A percentile compares a stretch with the other conserved stretches of the same genome.
These are phyloP conservation scores for Lactuca saligna DNA, from an alignment of 129 eudicot species.

Conservation along the genomic window DNA sequence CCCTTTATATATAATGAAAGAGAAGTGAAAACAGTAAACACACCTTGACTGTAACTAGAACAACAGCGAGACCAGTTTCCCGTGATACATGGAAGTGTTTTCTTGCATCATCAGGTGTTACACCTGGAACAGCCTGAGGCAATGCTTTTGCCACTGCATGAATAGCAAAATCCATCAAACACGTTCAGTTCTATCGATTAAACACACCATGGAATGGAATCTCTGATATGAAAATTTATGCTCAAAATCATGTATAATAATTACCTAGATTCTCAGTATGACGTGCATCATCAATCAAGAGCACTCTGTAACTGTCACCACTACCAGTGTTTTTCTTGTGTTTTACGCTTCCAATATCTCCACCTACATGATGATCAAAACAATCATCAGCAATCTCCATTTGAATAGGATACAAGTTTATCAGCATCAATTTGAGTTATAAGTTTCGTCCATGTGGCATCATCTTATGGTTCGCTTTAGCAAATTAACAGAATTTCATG, in stretches of 20 bases:
- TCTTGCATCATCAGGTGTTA: slow-evolving; percentile 52
- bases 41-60: slow-evolving; percentile 54
- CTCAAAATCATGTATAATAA: too few relatives aligned
- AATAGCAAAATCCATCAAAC: not conserved
- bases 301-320: slow-evolving; percentile 51
- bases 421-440: not conserved
- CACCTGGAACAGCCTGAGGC: slow-evolving; percentile 56
- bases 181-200: too few relatives aligned
- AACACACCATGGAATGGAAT: too few relatives aligned
- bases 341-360: slow-evolving; percentile 49
- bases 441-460: not conserved
- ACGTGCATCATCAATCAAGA: slow-evolving; percentile 50
- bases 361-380: slow-evolving; percentile 36
- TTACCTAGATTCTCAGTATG: slow-evolving; percentile 54
- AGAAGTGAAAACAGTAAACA: not conserved
- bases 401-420: slow-evolving; percentile 6
- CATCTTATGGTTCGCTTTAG: not conserved
- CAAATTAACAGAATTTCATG: not conserved
- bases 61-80: slow-evolving; percentile 48
- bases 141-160: slow-evolving; percentile 43
- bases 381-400: slow-evolving; percentile 11
- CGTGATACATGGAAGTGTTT: slow-evolving; percentile 37
- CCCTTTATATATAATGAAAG: not conserved
- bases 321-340: slow-evolving; percentile 45
- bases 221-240: too few relatives aligned